Percentiles rank a stretch among this genome's conserved stretches.
These are phyloP conservation scores for Chlamydomonas sphaeroides DNA, from an alignment of 139 green algal species.

Conservation along the genomic window DNA sequence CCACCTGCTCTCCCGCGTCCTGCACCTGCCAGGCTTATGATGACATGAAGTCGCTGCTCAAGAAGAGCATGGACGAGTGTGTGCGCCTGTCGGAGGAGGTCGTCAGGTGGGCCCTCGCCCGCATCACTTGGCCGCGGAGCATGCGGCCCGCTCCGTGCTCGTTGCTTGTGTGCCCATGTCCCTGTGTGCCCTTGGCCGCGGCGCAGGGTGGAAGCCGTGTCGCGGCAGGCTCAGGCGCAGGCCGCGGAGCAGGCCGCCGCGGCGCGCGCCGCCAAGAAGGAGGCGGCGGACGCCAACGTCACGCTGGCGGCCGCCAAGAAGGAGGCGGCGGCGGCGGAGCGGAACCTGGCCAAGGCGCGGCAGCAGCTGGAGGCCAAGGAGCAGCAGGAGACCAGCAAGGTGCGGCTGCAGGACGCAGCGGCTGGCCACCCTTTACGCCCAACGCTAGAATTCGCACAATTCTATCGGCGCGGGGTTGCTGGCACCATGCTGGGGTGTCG, in stretches of 20 bases:
- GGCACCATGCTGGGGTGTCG: no score
- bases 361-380: slow-evolving; percentile 33
- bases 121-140: no score
- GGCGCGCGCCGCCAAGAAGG: slow-evolving; percentile 33
- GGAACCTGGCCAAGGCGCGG: neutral
- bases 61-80: slow-evolving; percentile 62
- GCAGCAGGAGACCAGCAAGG: slow-evolving; percentile 28
- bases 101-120: slow-evolving; percentile 14
- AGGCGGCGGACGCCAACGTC: slow-evolving; percentile 32
- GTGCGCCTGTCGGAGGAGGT: slow-evolving; percentile 57
- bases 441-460: no score
- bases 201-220: slow-evolving; percentile 10
- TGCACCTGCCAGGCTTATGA: slow-evolving; percentile 39
- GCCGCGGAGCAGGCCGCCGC: slow-evolving; percentile 20
- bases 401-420: neutral
- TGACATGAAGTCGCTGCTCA: slow-evolving; percentile 55
- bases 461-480: no score
- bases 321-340: slow-evolving; percentile 30
- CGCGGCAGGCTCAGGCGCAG: slow-evolving; percentile 18
- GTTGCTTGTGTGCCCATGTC: no score
- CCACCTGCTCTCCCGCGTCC: no score
- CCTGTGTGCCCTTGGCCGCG: no score
- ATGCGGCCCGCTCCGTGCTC: no score
- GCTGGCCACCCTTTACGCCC: no score
- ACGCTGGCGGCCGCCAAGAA: slow-evolving; percentile 15